Conservation (phyloP, 192 early-diverging fungal genomes). For the Cetraspora pellucida region DNA sequence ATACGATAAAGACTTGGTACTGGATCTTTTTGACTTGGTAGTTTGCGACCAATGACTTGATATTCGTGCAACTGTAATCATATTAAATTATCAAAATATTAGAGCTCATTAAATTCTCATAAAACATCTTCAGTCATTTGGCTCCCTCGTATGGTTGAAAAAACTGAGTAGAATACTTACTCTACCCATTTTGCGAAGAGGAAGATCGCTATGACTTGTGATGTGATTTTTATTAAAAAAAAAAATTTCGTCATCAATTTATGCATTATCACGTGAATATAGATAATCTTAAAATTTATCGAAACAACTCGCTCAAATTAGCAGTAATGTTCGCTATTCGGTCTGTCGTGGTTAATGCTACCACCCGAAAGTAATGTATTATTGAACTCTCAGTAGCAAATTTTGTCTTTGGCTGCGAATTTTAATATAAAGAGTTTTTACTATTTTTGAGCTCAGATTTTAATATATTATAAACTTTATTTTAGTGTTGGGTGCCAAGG, state of each 20-base stretch:
- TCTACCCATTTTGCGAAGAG: constrained; percentile 20
- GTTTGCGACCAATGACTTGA: constrained; percentile 92
- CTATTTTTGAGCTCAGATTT: too few relatives aligned
- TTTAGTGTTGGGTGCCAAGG: constrained; percentile 67
- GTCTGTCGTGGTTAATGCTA: constrained; percentile 11
- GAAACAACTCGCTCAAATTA: not conserved
- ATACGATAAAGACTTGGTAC: constrained; percentile 97
- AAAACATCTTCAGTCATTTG: too few relatives aligned
- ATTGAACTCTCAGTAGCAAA: too few relatives aligned
- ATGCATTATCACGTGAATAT: not conserved
- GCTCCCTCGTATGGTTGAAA: not conserved
- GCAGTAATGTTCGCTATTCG: not conserved
- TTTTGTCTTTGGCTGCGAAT: not conserved
- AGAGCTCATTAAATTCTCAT: too few relatives aligned
- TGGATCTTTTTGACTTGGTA: constrained; percentile 88
- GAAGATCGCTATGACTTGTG: not conserved
- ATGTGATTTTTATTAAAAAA: not conserved
- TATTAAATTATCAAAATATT: not conserved
- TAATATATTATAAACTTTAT: too few relatives aligned
- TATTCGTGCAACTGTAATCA: constrained; percentile 53
- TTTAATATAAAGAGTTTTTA: too few relatives aligned
- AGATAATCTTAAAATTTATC: not conserved
- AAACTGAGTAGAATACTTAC: not conserved
- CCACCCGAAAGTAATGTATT: constrained; percentile 2
- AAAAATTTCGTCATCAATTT: not conserved